Conservation (phyloP, 176 grass and related monocot species). For the Oryza glaberrima region DNA sequence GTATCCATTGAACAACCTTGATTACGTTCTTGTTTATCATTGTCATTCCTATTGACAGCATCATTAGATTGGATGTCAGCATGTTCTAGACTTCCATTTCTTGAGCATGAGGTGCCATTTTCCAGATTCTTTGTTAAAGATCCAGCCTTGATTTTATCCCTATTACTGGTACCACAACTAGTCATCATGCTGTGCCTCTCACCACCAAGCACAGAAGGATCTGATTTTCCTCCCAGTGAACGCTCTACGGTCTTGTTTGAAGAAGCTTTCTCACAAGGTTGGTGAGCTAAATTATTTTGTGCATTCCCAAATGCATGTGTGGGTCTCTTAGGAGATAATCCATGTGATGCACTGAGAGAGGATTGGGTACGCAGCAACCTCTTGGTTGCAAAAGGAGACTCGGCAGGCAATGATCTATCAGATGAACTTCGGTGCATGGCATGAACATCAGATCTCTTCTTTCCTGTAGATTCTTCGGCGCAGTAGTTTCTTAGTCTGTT, state of each 20-base stretch:
- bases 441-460: slow-evolving; percentile 44
- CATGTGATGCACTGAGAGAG: slow-evolving; percentile 38
- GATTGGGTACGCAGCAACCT: slow-evolving; percentile 44
- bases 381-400: slow-evolving; percentile 42
- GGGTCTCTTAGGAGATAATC: slow-evolving; percentile 45
- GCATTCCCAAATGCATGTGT: slow-evolving; percentile 22
- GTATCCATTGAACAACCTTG: slow-evolving; percentile 49
- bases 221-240: slow-evolving; percentile 24
- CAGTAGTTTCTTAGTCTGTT: slow-evolving; percentile 34
- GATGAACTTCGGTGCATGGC: slow-evolving; percentile 24
- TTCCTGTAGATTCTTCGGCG: slow-evolving; percentile 42
- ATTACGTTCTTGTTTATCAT: slow-evolving; percentile 40
- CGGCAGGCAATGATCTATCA: slow-evolving; percentile 23
- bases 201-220: slow-evolving; percentile 28
- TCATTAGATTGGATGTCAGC: slow-evolving; percentile 35
- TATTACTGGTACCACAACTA: slow-evolving; percentile 23
- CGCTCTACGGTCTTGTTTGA: slow-evolving; percentile 33
- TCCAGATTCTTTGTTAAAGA: slow-evolving; percentile 37
- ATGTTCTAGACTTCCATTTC: slow-evolving; percentile 36
- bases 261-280: slow-evolving; percentile 41
- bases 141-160: slow-evolving; percentile 33
- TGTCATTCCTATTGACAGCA: slow-evolving; percentile 26
- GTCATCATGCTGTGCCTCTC: slow-evolving; percentile 18
- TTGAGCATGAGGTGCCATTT: slow-evolving; percentile 35
- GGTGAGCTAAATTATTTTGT: slow-evolving; percentile 38